Conservation (phyloP, 2,329 filamentous ascomycete species). For the Lecanicillium sp. region DNA sequence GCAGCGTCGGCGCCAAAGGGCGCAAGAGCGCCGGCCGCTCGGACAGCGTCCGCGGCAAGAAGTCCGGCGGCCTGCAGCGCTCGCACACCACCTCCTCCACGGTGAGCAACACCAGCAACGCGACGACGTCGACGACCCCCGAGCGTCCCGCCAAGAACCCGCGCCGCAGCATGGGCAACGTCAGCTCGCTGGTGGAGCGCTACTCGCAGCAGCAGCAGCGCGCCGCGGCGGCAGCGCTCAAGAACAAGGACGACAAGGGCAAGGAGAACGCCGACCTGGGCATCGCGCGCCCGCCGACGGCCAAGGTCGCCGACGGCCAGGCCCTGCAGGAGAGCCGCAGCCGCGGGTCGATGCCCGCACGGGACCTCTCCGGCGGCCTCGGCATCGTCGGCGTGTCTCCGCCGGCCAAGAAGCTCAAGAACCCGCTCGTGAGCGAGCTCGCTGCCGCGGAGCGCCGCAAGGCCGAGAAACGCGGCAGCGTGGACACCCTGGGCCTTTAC, state of each 20-base stretch:
- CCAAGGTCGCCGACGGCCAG: neutral
- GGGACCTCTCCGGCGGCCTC: neutral
- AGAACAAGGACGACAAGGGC: neutral
- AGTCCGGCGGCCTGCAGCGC: neutral
- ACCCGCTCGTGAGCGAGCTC: conserved; percentile 24
- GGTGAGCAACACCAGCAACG: neutral
- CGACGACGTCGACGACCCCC: neutral
- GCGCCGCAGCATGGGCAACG: conserved; percentile 12
- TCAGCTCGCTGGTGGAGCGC: conserved; percentile 2
- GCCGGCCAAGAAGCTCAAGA: conserved; percentile 10
- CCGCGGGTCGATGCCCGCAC: neutral
- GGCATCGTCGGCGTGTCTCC: neutral
- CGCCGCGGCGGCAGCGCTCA: too few relatives aligned
- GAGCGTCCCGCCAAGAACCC: conserved; percentile 13
- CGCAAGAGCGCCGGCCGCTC: conserved; percentile 11
- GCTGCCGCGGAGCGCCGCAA: conserved; percentile 19
- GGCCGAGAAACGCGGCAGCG: conserved; percentile 24
- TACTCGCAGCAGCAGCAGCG: neutral
- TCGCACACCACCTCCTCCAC: too few relatives aligned
- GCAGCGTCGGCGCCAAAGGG: conserved; percentile 4
- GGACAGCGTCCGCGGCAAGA: neutral
- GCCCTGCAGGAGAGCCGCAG: neutral
- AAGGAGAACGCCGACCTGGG: conserved; percentile 13
- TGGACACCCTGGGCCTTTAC: conserved; percentile 38
- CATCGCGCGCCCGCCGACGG: conserved; percentile 2